Evolutionary conservation across 331 rosid species (phyloP), one percentile per base, ranked within the genome.

Genomic region (Stylosanthes scabra): DNA sequence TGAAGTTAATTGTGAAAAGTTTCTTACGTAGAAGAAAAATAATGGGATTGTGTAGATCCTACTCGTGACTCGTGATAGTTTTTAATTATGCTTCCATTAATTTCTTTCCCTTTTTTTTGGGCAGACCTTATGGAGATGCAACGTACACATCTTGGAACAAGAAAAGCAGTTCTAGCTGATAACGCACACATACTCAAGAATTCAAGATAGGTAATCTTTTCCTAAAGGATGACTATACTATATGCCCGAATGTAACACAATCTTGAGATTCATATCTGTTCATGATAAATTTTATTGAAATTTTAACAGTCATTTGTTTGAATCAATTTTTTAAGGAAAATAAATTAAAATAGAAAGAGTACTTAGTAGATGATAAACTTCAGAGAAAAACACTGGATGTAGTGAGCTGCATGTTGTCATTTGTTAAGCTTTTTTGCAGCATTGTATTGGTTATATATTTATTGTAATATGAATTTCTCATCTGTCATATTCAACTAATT

Each of bases 91-190:
- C 60, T 45, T 74, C 56, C 67, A 54, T 63, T 31, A 5, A 20
- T 20, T 40, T n/a, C n/a, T 45, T 69, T 58, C 47, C 20, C 56
- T 58, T 31, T 16, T 31, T 66, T 59, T 75, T 55, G 65, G 81
- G 80, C 88, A 85, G 91, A 68, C 75, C 84, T 13, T 85, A 66
- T 46, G 86, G 81, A 47, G 95, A 88, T 67, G 59, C 77, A 20
- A 7, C 72, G 71, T 71, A 74, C 77, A 12, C 71, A 46, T 72
- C 85, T 74, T 84, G 95, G 95, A 84, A 69, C 80, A 84, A 68
- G 88, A 81, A 78, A 69, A 71, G 56, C 83, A 81, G 61, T 70
- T 76, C 82, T 31, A 81, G 81, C 75, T 86, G 83, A 81, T 59
- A 50, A 75, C 77, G 76, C 31, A 68, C 10, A 46, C 71, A 6